phyloP scores from a whole-genome alignment of 345 rosid genomes.

The Reutealis trisperma region DNA sequence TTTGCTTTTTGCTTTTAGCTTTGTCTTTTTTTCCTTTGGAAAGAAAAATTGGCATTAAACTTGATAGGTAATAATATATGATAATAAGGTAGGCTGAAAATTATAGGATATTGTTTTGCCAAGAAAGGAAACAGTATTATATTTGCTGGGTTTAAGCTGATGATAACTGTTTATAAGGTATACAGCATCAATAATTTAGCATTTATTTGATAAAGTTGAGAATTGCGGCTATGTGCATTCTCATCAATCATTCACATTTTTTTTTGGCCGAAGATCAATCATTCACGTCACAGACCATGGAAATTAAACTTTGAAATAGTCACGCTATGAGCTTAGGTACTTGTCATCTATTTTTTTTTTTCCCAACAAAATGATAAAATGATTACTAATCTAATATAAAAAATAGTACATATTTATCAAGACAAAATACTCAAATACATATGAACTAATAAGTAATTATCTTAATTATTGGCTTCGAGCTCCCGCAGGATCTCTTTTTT shows the following conservation, averaged over 20 bases:
- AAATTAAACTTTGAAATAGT: background rate
- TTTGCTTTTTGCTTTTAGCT: background rate
- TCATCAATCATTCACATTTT: conserved; percentile 4
- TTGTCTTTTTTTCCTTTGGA: conserved; percentile 3
- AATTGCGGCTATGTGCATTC: conserved; percentile 6
- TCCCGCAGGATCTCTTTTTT: too few relatives aligned
- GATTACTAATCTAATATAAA: too few relatives aligned
- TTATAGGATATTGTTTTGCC: background rate
- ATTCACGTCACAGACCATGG: background rate
- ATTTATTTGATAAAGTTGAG: background rate
- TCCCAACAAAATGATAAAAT: too few relatives aligned
- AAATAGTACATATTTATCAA: too few relatives aligned
- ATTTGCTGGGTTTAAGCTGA: background rate
- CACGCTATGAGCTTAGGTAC: background rate
- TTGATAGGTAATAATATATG: background rate
- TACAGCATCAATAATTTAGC: background rate
- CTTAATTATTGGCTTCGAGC: too few relatives aligned
- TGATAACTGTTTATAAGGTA: background rate
- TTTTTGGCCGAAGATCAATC: too few relatives aligned
- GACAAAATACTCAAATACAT: too few relatives aligned
- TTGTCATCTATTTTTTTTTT: too few relatives aligned
- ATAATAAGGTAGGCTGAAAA: background rate
- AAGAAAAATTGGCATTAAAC: background rate
- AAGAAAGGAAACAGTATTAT: background rate
- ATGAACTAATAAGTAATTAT: too few relatives aligned